These are phyloP conservation scores for Plasmodium inui DNA, from an alignment of 169 alveolate species.

Conservation along the genomic window DNA sequence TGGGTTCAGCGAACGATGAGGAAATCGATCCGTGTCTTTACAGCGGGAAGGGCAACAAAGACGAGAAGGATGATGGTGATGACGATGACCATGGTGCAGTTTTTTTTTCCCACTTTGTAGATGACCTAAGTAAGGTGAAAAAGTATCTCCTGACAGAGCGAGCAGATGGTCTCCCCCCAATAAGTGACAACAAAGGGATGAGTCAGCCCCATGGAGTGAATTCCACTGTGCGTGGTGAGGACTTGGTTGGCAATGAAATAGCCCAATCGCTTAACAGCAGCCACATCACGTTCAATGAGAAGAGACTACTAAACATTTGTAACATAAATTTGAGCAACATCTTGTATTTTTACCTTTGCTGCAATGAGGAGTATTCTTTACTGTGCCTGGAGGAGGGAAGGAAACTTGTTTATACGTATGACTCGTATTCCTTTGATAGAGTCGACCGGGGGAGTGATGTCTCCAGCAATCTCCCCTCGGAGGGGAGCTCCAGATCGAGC, in stretches of 20 bases:
- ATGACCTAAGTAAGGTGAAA: slow-evolving; percentile 29
- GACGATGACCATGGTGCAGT: not conserved
- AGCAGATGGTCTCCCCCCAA: not conserved
- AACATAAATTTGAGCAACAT: slow-evolving; percentile 47
- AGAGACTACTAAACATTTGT: slow-evolving; percentile 29
- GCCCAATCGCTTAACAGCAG: not conserved
- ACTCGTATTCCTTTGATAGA: slow-evolving; percentile 39
- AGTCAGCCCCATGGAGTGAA: not conserved
- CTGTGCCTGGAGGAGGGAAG: not conserved
- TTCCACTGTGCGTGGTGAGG: not conserved
- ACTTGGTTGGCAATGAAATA: not conserved
- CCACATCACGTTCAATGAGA: slow-evolving; percentile 18
- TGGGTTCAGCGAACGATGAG: slow-evolving; percentile 35
- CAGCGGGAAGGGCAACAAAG: not conserved
- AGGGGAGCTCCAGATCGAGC: not conserved
- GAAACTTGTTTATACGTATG: slow-evolving; percentile 42
- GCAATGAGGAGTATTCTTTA: slow-evolving; percentile 11
- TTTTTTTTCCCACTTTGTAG: slow-evolving; percentile 2
- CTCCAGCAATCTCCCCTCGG: not conserved
- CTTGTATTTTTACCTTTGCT: slow-evolving; percentile 50
- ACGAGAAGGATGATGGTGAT: not conserved
- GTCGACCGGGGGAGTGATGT: not conserved
- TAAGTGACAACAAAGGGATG: not conserved
- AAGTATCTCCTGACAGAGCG: not conserved
- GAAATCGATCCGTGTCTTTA: slow-evolving; percentile 17